Base-by-base conservation (phyloP, 73 alveolate species). In the Breviolum minutum region DNA sequence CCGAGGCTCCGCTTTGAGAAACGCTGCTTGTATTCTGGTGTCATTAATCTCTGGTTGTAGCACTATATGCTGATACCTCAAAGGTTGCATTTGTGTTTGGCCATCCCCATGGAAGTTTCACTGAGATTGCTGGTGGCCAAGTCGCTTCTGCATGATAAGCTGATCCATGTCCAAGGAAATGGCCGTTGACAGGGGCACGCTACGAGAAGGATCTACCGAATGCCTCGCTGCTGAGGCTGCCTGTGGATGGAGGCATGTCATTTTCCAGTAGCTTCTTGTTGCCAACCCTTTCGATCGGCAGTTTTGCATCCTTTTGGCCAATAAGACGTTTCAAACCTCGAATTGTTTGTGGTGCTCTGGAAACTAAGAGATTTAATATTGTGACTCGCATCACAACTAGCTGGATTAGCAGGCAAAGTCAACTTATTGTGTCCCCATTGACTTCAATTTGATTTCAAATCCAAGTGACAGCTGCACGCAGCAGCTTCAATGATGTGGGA, bases 21-120 rank as follows among this genome's bases (percentile, higher is more conserved):
- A 87, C 12, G 70, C 95, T 32, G 63, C 61, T 10, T 32, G 95
- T 26, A 87, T 30, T n/a, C 80, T 63, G 24, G 95, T 26, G 69
- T 87, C 80, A 63, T 87, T 87, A 70, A 87, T 68, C 70, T 87
- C 95, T 17, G 95, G 95, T 69, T 87, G 95, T 9, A 87, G 95
- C 64, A 87, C 95, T 9, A 87, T 87, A 66, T 68, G 82, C 83
- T 87, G 81, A 68, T 87, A 87, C 95, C 95, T 87, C 64, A 9
- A 30, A 32, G 8, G 16, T 10, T 13, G n/a, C 86, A 8, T 22
- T 20, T 9, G 62, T 8, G n/a, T n/a, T 54, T 20, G 29, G 85
- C 80, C 69, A 79, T 79, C 30, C 87, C 26, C 9, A 22, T 14
- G 87, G 19, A 27, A 8, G 17, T 12, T 26, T 61, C 87, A 40